Evolutionary conservation across 495 filamentous ascomycete species (phyloP), one percentile per base, ranked within the genome.

Genomic region (Penicillium paxilli): DNA sequence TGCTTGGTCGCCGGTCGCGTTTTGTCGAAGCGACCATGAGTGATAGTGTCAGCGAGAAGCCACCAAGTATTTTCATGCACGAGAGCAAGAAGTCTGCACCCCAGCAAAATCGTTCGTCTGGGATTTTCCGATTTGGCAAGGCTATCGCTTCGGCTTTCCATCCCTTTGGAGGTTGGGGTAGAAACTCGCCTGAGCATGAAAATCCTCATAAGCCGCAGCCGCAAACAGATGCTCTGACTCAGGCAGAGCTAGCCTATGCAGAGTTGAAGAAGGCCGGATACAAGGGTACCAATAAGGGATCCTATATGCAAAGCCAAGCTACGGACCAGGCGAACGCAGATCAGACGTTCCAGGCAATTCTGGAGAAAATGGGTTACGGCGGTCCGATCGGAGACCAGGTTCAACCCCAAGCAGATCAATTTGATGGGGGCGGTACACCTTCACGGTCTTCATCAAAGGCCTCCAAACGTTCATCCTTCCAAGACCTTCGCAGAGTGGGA

Each of bases 21-120:
- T 92, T 92, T 60, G 67, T 86, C 4, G 88, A 92, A 60, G 88
- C 85, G 2, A 87, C 80, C 50, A 91, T 92, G 87, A 88, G 84
- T 63, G 88, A 92, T 65, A 82, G 86, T 52, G 76, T 80, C 16
- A 90, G 86, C 55, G 78, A 86, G 52, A 82, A 74, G 58, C 88
- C 88, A 32, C 88, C 88, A 8, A 68, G 74, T 25, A 76, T 82
- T 37, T 90, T 83, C 61, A 66, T 86, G 26, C 81, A 74, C 7
- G 77, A 81, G 40, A 59, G 56, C 12, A 66, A 64, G 9, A 42
- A 30, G 3, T 1, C 30, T 23, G 54, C 35, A 38, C 24, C 21
- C 41, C 5, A 58, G 44, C 38, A 57, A 66, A 9, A 38, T 38
- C 64, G 69, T 1, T 44, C 51, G 3, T 82, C 81, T 7, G 77